Evolutionary conservation across 2,329 filamentous ascomycete genomes (phyloP), one percentile per base, ranked within the genome.

Genomic region (Xylariaceae sp.): DNA sequence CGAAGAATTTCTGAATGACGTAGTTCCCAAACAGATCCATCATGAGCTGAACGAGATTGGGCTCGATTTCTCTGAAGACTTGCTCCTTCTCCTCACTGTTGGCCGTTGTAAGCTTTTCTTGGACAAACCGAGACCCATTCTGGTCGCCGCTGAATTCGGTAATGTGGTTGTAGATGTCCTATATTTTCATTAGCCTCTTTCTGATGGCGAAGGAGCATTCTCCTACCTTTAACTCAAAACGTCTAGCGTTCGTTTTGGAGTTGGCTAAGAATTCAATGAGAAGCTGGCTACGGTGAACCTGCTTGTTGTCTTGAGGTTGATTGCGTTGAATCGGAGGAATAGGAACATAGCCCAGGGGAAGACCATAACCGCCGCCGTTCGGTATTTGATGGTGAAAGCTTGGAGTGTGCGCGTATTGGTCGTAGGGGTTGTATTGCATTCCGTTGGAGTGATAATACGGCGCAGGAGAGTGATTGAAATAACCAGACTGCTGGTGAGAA

Each of bases 21-120:
- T 97, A 98, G 66, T 98, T 98, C 43, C 93, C 93, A 62, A 96
- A 98, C 0, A 97, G 85, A 64, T 97, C 93, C 37, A 85, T 92
- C 89, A 95, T 96, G 38, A 98, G 72, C 60, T 92, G 89, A 22
- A 95, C 67, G 2, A 86, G 82, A 55, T 98, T 93, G 1, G 83
- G 80, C 56, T 87, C 79, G 37, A 98, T 89, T 65, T 97, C 93
- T 1, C 77, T 75, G 71, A 96, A 97, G 1, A 97, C 80, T 45
- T 84, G 83, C 23, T 95, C 88, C 67, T 96, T 97, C 62, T 96
- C 92, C 50, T 97, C 93, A 59, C 90, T 95, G 63, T 95, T 96
- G 44, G 93, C 93, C 2, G 82, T 86, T 65, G 93, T 87, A 3
- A 98, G 77, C 67, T 95, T 96, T 56, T 86, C 81, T 63, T 98